Evolutionary conservation across 352 stramenopile species (phyloP).

Genomic region (Pythium folliculosum): DNA sequence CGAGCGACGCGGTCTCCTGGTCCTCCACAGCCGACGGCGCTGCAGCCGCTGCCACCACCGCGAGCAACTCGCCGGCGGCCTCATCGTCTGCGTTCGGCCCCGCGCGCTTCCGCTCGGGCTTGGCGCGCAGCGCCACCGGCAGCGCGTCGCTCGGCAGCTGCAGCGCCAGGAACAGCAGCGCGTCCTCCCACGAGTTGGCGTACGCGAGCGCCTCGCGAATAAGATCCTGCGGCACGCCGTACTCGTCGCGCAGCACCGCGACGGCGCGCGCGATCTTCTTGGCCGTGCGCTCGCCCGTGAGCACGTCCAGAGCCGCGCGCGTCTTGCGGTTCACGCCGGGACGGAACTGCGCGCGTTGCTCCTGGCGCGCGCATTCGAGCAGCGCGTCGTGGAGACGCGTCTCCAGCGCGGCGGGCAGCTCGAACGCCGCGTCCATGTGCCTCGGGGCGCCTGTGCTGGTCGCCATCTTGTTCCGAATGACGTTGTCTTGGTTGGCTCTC

Average conservation of each 20-base stretch:
- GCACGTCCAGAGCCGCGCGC: constrained; percentile 39
- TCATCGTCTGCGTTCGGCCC: constrained; percentile 2
- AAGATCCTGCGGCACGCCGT: constrained; percentile 36
- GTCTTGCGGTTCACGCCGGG: constrained; percentile 42
- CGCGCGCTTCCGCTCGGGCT: constrained; percentile 14
- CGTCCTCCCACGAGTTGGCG: constrained; percentile 68
- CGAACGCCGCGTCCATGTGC: constrained; percentile 44
- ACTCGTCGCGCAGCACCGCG: constrained; percentile 50
- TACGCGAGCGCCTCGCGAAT: constrained; percentile 50
- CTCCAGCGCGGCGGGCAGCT: constrained; percentile 62
- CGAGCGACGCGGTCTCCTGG: not conserved
- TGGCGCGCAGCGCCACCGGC: constrained; percentile 41
- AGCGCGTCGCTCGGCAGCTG: constrained; percentile 62
- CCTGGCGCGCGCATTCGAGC: constrained; percentile 23
- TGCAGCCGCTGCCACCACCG: constrained; percentile 28
- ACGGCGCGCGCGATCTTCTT: constrained; percentile 60
- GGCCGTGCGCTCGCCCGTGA: constrained; percentile 44
- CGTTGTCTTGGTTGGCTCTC: not conserved
- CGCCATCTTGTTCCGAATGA: not conserved
- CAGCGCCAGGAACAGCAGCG: constrained; percentile 61
- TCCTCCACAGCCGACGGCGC: not conserved
- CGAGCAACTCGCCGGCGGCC: constrained; percentile 34
- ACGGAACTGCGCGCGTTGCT: constrained; percentile 49
- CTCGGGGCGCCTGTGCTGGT: not conserved
- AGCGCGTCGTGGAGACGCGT: constrained; percentile 48